Evolutionary conservation across 2,329 filamentous ascomycete genomes (phyloP).

Genomic region (Helotiales sp.): DNA sequence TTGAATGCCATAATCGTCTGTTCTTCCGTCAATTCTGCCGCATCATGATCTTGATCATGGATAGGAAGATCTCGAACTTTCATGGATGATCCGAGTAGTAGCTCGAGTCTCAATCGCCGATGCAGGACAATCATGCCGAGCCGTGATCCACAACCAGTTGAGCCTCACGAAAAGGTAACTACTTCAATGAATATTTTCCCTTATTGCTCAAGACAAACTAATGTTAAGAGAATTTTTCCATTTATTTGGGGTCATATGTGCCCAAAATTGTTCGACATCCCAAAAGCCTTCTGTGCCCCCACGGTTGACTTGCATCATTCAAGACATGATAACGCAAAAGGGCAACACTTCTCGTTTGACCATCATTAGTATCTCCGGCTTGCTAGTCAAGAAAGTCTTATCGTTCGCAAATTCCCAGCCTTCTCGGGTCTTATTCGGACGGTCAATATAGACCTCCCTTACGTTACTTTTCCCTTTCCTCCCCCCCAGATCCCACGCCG

Average conservation of each 20-base stretch:
- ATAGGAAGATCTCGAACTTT: background rate
- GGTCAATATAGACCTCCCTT: background rate
- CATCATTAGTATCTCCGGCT: background rate
- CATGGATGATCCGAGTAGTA: background rate
- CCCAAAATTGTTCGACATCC: too few relatives aligned
- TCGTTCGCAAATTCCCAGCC: background rate
- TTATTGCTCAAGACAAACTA: too few relatives aligned
- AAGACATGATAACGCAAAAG: too few relatives aligned
- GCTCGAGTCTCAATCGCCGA: background rate
- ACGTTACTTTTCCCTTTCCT: background rate
- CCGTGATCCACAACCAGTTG: too few relatives aligned
- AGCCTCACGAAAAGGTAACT: too few relatives aligned
- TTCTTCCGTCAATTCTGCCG: background rate
- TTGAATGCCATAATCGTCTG: background rate
- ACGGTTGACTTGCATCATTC: too few relatives aligned
- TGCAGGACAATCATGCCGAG: background rate
- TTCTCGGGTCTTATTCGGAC: background rate
- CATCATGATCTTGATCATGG: background rate
- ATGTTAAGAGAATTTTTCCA: too few relatives aligned
- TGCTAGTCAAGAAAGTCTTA: background rate
- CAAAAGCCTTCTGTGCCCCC: too few relatives aligned
- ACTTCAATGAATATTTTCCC: too few relatives aligned
- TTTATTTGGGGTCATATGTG: too few relatives aligned
- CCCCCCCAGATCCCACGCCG: background rate
- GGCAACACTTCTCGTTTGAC: too few relatives aligned